Conservation (phyloP, 495 filamentous ascomycete species). For the Xylaria palmicola region DNA sequence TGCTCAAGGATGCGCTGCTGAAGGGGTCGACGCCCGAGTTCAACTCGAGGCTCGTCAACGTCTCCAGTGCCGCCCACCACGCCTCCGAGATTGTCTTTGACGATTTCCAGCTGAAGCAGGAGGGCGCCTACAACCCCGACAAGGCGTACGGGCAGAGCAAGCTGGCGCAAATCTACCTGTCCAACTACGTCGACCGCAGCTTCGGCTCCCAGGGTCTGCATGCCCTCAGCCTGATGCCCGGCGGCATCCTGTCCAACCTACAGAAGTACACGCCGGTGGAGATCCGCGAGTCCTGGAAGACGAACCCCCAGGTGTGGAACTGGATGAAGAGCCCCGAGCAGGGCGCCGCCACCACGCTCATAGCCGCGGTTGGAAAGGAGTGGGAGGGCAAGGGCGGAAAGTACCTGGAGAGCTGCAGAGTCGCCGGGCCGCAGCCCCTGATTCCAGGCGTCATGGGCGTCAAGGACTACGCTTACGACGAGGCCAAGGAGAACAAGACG, state of each 20-base stretch:
- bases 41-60: constrained; percentile 43
- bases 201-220: constrained; percentile 42
- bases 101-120: constrained; percentile 23
- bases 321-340: constrained; percentile 42
- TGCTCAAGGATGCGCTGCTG: constrained; percentile 34
- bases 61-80: constrained; percentile 43
- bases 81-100: constrained; percentile 9
- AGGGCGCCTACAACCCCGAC: constrained; percentile 36
- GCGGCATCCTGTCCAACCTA: constrained; percentile 26
- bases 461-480: constrained; percentile 6
- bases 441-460: neutral
- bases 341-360: constrained; percentile 47
- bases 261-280: constrained; percentile 23
- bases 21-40: constrained; percentile 35
- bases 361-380: constrained; percentile 40
- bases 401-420: constrained; percentile 36
- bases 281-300: constrained; percentile 18
- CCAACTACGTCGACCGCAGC: constrained; percentile 42
- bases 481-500: constrained; percentile 9
- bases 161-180: constrained; percentile 42
- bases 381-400: constrained; percentile 34
- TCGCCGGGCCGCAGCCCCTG: constrained; percentile 10
- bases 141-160: constrained; percentile 40
- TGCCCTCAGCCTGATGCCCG: constrained; percentile 41
- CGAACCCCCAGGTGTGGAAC: constrained; percentile 19